These are phyloP conservation scores for Suillus brevipes DNA, from an alignment of 768 basidiomycete genomes.

Conservation along the genomic window DNA sequence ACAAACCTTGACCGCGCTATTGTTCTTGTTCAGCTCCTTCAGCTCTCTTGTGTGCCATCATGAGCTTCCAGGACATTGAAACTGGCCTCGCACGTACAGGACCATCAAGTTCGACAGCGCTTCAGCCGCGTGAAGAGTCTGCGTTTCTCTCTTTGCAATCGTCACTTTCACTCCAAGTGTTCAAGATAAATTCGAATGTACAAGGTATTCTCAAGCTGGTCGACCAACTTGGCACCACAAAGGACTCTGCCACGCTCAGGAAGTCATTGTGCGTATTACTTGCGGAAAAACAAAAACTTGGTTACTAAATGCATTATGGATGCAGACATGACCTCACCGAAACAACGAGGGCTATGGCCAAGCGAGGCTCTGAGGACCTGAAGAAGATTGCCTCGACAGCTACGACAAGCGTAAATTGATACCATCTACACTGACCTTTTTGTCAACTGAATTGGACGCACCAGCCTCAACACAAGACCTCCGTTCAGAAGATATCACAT, in stretches of 20 bases:
- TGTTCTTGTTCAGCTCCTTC: background rate
- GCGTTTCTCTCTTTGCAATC: slow-evolving; percentile 76
- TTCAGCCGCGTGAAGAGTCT: slow-evolving; percentile 61
- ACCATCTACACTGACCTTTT: background rate
- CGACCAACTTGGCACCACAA: slow-evolving; percentile 87
- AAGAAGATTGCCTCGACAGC: slow-evolving; percentile 83
- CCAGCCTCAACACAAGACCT: slow-evolving; percentile 78
- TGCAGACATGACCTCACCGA: slow-evolving; percentile 91
- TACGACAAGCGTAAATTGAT: slow-evolving; percentile 49
- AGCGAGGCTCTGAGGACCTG: slow-evolving; percentile 89
- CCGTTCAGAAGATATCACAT: slow-evolving; percentile 88
- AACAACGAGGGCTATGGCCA: slow-evolving; percentile 91
- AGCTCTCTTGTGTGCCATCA: slow-evolving; percentile 18
- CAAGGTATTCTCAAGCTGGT: slow-evolving; percentile 94
- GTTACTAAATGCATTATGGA: slow-evolving; percentile 6
- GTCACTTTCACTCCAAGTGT: slow-evolving; percentile 87
- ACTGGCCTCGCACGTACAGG: slow-evolving; percentile 38
- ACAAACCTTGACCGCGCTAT: background rate
- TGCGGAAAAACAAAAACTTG: background rate
- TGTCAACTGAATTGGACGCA: background rate
- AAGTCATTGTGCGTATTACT: slow-evolving; percentile 72
- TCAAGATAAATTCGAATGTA: slow-evolving; percentile 98
- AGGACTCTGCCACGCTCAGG: slow-evolving; percentile 77
- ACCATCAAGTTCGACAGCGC: slow-evolving; percentile 24
- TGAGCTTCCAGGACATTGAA: slow-evolving; percentile 57